Base-by-base conservation (phyloP, 2,329 filamentous ascomycete species). In the Acephala macrosclerotiorum region DNA sequence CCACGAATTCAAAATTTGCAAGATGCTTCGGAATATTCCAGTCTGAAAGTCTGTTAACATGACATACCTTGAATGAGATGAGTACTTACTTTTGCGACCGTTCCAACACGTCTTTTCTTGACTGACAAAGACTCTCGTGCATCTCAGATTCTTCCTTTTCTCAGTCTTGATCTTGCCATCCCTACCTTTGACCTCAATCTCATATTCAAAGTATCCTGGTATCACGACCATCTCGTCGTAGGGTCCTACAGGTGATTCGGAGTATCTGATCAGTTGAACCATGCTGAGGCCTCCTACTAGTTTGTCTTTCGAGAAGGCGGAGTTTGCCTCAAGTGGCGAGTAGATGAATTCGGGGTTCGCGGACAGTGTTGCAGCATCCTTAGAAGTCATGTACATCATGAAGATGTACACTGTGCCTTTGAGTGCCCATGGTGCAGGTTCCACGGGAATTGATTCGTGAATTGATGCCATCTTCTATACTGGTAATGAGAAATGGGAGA, bases 21-120 rank as follows among this genome's bases (percentile, higher is more conserved):
- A 86, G 79, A 63, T 86, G 83, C 69, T 87, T 87, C 14, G 84
- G 84, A 35, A 84, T 81, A 70, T 85, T 85, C 84, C 84, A 87
- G 67, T 85, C 82, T 84, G 53, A 11, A 3, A 5, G 36, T 64
- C 26, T 22, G 29, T 57, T 42, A 59, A 33, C 14, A 29, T n/a
- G 11, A 4, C 16, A 12, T 49, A 25, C 6, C 14, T 22, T n/a
- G 7, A 1, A n/a, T 62, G 64, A 18, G n/a, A 58, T 20, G 47
- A 29, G 3, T 18, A 74, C 78, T 72, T 70, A 85, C 83, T 84
- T 36, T 76, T 79, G 45, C 84, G 75, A 9, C 84, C 85, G 64
- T 87, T 86, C 75, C 81, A 86, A 68, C 81, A 82, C 0, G 82
- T 84, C 25, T 82, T 71, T 68, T 82, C 81, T 67, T 84, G 81